Evolutionary conservation across 495 filamentous ascomycete species (phyloP).

Genomic region (Haplographium delicatum): DNA sequence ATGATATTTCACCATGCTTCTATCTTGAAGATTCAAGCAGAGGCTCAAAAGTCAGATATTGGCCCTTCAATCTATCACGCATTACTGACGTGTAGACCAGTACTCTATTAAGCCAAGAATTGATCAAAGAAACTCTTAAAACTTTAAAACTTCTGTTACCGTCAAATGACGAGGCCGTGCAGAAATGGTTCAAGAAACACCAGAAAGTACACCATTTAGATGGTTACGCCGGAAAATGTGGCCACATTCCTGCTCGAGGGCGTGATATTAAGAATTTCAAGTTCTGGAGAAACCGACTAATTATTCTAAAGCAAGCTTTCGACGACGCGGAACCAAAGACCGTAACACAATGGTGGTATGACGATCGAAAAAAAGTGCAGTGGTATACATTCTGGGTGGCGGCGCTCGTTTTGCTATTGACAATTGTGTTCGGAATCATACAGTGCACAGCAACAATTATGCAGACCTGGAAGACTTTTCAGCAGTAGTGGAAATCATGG

Average conservation of each 20-base stretch:
- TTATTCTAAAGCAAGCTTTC: slow-evolving; percentile 46
- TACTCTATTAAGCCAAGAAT: slow-evolving; percentile 27
- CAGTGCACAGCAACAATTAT: slow-evolving; percentile 42
- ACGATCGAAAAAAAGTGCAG: slow-evolving; percentile 43
- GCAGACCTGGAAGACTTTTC: too few species aligned
- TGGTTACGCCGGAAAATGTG: slow-evolving; percentile 16
- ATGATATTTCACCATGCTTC: slow-evolving; percentile 1
- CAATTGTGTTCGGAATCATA: slow-evolving; percentile 46
- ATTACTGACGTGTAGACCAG: neutral
- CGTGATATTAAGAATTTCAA: slow-evolving; percentile 40
- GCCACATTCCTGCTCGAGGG: slow-evolving; percentile 28
- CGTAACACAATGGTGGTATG: slow-evolving; percentile 46
- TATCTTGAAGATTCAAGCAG: slow-evolving; percentile 7
- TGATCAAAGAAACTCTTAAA: slow-evolving; percentile 42
- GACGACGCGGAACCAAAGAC: slow-evolving; percentile 44
- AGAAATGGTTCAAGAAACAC: slow-evolving; percentile 29
- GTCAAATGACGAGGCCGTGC: slow-evolving; percentile 22
- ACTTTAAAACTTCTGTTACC: slow-evolving; percentile 44
- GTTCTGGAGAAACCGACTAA: slow-evolving; percentile 47
- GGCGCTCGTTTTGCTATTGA: slow-evolving; percentile 39
- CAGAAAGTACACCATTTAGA: slow-evolving; percentile 24
- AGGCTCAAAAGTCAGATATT: neutral
- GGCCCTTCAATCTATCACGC: neutral
- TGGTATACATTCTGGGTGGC: slow-evolving; percentile 56
- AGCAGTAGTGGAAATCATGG: too few species aligned